Evolutionary conservation across 495 filamentous ascomycete species (phyloP), one percentile per base, ranked within the genome.

Genomic region (Cryomyces antarcticus): DNA sequence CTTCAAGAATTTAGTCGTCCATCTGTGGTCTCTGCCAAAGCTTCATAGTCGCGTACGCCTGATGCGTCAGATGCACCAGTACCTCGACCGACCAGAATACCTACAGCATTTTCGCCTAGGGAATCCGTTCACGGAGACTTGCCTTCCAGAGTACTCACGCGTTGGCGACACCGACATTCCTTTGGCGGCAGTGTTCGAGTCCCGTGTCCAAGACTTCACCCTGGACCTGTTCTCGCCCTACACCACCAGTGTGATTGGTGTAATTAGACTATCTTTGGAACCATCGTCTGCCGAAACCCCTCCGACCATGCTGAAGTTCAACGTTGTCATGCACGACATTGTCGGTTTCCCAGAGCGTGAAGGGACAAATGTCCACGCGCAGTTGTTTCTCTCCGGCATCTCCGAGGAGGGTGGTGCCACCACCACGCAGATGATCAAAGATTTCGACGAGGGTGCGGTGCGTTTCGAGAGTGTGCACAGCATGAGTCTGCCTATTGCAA

Each of bases 291-390:
- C 89, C 6, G 80, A 92, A 55, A 85, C 88, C 27, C 89, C 88
- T 28, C 80, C 82, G 6, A 85, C 82, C 41, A 96, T 82, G 28
- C 63, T 99, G 43, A 96, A 96, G 56, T 99, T 96, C 63, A 99
- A 96, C 51, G 85, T 96, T 27, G 87, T 94, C 40, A 93, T 99
- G 86, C 86, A 89, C 54, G 84, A 96, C 52, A 78, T 99, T 75
- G 62, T 88, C 37, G 89, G 89, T 5, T 96, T 99, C 52, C 82
- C 89, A 1, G 89, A 99, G 62, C 77, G 87, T 48, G 89, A 99
- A 62, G 89, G 89, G 4, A 89, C 84, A 6, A 77, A 93, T 49
- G 86, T 96, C 41, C 89, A 99, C 61, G 87, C 87, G 2, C 92
- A 95, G 61, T 71, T 99, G 27, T 95, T 93, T 53, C 75, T 99